Conservation (phyloP, 768 basidiomycete genomes). For the Roridomyces roridus region DNA sequence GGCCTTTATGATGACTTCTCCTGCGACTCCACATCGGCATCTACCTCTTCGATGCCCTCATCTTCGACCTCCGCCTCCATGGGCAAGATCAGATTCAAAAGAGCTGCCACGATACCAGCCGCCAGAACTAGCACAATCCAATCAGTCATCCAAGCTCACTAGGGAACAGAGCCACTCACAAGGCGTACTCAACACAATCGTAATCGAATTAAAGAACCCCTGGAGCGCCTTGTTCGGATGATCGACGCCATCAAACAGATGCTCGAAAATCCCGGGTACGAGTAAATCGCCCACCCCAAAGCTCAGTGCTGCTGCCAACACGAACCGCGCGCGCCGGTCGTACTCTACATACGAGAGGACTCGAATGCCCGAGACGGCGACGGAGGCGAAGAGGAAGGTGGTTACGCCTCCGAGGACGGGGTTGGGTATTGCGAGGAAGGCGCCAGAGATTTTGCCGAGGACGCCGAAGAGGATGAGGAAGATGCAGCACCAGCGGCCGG, state of each 20-base stretch:
- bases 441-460: constrained; percentile 81
- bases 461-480: constrained; percentile 85
- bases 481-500: constrained; percentile 79
- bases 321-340: constrained; percentile 68
- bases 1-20: too few species aligned
- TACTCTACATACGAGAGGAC: constrained; percentile 70
- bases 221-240: constrained; percentile 59
- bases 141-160: neutral
- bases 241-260: constrained; percentile 70
- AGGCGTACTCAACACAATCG: constrained; percentile 81
- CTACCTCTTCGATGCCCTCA: constrained; percentile 31
- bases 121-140: constrained; percentile 54
- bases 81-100: constrained; percentile 66
- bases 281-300: constrained; percentile 79
- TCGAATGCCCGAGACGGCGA: constrained; percentile 72
- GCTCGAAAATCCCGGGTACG: constrained; percentile 65
- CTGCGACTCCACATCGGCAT: constrained; percentile 33
- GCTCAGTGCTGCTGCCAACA: constrained; percentile 70
- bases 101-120: constrained; percentile 61
- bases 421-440: constrained; percentile 86
- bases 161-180: constrained; percentile 53
- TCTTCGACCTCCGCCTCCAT: constrained; percentile 33
- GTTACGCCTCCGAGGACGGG: constrained; percentile 86
- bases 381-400: constrained; percentile 84
- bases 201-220: constrained; percentile 79